Evolutionary conservation across 441 rosid species (phyloP).

Genomic region (Mallotus repandus): DNA sequence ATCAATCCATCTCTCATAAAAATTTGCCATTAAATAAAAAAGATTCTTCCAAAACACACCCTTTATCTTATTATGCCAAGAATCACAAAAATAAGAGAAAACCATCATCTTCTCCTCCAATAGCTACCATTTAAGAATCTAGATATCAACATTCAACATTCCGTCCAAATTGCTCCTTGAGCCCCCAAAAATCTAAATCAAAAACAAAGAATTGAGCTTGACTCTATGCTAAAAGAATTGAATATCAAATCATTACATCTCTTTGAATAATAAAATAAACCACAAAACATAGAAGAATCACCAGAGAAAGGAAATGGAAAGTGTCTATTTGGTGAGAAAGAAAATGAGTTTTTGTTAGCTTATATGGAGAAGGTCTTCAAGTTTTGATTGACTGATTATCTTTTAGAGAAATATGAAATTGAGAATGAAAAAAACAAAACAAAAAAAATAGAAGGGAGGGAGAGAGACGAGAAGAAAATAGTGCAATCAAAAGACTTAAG

Average conservation of each 20-base stretch:
- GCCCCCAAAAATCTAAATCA: slow-evolving; percentile 31
- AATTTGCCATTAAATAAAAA: too few relatives aligned
- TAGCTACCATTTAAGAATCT: slow-evolving; percentile 61
- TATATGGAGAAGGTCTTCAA: too few relatives aligned
- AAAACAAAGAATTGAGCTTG: slow-evolving; percentile 10
- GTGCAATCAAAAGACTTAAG: too few relatives aligned
- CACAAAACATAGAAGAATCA: too few relatives aligned
- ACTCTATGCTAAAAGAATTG: slow-evolving; percentile 4
- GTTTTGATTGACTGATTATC: too few relatives aligned
- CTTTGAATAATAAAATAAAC: slow-evolving; percentile 15
- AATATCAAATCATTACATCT: slow-evolving; percentile 23
- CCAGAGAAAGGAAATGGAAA: too few relatives aligned
- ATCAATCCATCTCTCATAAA: slow-evolving; percentile 25
- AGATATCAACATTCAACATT: slow-evolving; percentile 54
- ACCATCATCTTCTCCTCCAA: slow-evolving; percentile 16
- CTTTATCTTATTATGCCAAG: background rate
- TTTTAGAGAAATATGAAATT: too few relatives aligned
- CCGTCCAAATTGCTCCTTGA: slow-evolving; percentile 26
- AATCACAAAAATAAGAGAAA: slow-evolving; percentile 13
- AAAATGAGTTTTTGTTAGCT: too few relatives aligned
- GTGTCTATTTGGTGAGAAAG: too few relatives aligned
- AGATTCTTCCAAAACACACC: background rate
- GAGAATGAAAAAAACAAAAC: too few relatives aligned
- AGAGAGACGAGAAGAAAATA: too few relatives aligned
- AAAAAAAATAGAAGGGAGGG: too few relatives aligned